phyloP scores from a whole-genome alignment of 2,329 filamentous ascomycete species.

The Aspergillus novofumigatus region DNA sequence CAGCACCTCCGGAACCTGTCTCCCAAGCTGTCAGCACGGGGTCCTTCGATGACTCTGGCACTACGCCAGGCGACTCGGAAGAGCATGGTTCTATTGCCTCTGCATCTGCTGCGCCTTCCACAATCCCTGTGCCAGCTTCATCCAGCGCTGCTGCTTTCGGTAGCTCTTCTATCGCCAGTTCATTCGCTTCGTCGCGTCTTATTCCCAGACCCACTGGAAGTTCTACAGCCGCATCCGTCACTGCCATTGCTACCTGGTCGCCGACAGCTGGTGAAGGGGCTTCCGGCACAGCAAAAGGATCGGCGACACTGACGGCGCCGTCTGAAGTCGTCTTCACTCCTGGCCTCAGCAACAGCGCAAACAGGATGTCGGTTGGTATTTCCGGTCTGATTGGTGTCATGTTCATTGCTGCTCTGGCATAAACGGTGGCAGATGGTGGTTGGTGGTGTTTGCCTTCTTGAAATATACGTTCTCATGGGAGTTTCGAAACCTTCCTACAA shows the following conservation, averaged over 20 bases:
- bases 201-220: neutral
- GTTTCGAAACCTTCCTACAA: neutral
- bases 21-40: neutral
- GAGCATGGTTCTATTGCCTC: neutral
- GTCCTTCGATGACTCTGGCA: neutral
- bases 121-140: neutral
- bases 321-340: constrained; percentile 14
- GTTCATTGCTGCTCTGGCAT: constrained; percentile 16
- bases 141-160: neutral
- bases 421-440: neutral
- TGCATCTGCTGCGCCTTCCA: neutral
- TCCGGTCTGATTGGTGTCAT: constrained; percentile 14
- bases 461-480: neutral
- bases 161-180: neutral
- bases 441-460: neutral
- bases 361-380: constrained; percentile 13
- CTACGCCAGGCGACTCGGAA: neutral
- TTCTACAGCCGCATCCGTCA: neutral
- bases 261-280: neutral
- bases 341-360: constrained; percentile 23
- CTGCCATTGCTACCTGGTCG: neutral
- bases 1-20: neutral
- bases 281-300: constrained; percentile 1
- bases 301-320: constrained; percentile 1
- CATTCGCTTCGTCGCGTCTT: neutral